Percentiles rank a stretch among this genome's conserved stretches.
Conservation (phyloP, 352 stramenopile species). For the Poterioochromonas sp. region DNA sequence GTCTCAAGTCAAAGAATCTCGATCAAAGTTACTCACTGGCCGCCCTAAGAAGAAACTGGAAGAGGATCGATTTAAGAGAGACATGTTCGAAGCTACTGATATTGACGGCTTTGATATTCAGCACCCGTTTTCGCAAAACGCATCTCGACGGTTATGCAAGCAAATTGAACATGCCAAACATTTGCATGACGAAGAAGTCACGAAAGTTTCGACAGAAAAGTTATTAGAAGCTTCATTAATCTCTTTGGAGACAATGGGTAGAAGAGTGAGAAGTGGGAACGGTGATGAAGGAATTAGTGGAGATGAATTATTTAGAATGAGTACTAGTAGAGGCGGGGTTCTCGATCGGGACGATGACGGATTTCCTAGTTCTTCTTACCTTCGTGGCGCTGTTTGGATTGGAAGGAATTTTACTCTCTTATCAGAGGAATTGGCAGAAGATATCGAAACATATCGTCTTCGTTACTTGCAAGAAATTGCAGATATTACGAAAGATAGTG, state of each 20-base stretch:
- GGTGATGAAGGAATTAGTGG: no score
- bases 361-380: conserved; percentile 19
- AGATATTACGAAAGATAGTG: not conserved
- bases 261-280: not conserved
- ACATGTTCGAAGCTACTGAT: not conserved
- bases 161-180: no score
- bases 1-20: conserved; percentile 13
- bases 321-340: no score
- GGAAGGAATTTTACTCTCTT: conserved; percentile 16
- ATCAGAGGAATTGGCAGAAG: conserved; percentile 13
- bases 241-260: conserved; percentile 14
- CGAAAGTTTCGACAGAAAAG: not conserved
- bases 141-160: not conserved
- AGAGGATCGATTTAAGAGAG: not conserved
- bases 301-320: not conserved
- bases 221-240: conserved; percentile 29
- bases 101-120: not conserved
- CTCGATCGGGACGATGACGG: not conserved
- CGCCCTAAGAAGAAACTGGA: conserved; percentile 7
- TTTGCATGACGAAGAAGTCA: not conserved
- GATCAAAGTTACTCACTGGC: conserved; percentile 1
- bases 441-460: not conserved
- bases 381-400: conserved; percentile 24
- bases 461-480: not conserved
- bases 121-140: no score